These are phyloP conservation scores for Davidsoniella virescens DNA, from an alignment of 2,329 filamentous ascomycete genomes.

Conservation along the genomic window DNA sequence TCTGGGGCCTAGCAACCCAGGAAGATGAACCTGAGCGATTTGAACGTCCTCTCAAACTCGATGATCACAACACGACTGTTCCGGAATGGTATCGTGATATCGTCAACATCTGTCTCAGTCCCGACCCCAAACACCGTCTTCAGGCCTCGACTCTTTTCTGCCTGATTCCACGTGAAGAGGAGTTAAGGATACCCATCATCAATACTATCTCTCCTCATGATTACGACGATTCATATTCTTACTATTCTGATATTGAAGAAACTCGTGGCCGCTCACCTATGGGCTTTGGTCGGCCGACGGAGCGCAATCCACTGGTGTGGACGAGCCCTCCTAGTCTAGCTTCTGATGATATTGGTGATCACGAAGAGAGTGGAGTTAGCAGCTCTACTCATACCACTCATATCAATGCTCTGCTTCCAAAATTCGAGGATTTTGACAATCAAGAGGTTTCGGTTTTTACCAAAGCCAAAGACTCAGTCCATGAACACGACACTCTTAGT, in stretches of 20 bases:
- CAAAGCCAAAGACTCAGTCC: not conserved
- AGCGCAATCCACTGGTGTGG: slow-evolving; percentile 10
- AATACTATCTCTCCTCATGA: slow-evolving; percentile 15
- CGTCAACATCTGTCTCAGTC: slow-evolving; percentile 60
- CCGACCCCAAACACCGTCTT: slow-evolving; percentile 53
- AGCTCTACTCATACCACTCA: slow-evolving; percentile 1
- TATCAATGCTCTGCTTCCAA: not conserved
- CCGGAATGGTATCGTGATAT: slow-evolving; percentile 67
- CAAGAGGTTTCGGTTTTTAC: slow-evolving; percentile 4
- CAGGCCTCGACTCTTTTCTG: slow-evolving; percentile 57
- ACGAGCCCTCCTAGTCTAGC: slow-evolving; percentile 11
- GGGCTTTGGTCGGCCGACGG: slow-evolving; percentile 9
- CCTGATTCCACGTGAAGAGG: slow-evolving; percentile 39
- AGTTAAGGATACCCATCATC: slow-evolving; percentile 14
- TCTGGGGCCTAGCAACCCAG: slow-evolving; percentile 79
- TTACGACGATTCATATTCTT: slow-evolving; percentile 5
- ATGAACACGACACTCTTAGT: no score
- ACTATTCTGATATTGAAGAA: slow-evolving; percentile 9
- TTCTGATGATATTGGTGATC: slow-evolving; percentile 7
- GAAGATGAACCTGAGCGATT: slow-evolving; percentile 80
- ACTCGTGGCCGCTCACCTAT: slow-evolving; percentile 10
- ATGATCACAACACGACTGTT: slow-evolving; percentile 39
- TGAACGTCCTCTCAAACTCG: slow-evolving; percentile 45
- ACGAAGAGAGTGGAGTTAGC: slow-evolving; percentile 1
- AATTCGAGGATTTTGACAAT: slow-evolving; percentile 1